phyloP scores from a whole-genome alignment of 441 rosid species.

The Aleurites moluccanus region DNA sequence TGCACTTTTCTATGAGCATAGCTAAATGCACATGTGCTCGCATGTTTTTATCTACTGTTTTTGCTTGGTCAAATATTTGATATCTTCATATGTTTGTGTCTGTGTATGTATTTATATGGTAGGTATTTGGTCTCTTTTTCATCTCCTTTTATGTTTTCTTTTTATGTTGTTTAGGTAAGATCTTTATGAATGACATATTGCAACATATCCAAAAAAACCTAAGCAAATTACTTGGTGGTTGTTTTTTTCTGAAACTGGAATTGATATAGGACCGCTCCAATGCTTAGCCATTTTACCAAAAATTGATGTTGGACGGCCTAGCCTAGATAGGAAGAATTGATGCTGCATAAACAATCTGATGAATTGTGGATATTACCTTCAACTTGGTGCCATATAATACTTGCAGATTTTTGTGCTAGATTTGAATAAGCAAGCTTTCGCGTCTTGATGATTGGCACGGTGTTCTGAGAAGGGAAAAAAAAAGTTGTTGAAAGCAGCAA shows the following conservation, averaged over 20 bases:
- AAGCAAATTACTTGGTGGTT: neutral
- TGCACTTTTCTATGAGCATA: neutral
- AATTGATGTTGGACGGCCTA: neutral
- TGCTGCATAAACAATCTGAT: neutral
- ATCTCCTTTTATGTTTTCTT: neutral
- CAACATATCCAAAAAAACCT: neutral
- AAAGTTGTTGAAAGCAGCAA: constrained; percentile 2
- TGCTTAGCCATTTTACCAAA: too few species aligned
- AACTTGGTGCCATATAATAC: neutral
- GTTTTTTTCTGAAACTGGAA: constrained; percentile 8
- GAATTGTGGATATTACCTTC: neutral
- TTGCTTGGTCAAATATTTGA: neutral
- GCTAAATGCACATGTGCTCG: neutral
- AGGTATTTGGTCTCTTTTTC: neutral
- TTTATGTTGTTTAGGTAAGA: neutral
- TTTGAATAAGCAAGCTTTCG: neutral
- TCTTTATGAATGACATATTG: neutral
- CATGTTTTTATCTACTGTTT: neutral
- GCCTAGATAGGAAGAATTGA: neutral
- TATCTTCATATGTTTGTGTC: neutral
- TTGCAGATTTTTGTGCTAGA: neutral
- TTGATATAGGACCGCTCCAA: neutral
- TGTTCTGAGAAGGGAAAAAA: neutral
- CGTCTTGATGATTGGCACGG: neutral
- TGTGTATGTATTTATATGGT: neutral